Conservation (phyloP, 1,284 basidiomycete species). For the Ustilago loliicola region DNA sequence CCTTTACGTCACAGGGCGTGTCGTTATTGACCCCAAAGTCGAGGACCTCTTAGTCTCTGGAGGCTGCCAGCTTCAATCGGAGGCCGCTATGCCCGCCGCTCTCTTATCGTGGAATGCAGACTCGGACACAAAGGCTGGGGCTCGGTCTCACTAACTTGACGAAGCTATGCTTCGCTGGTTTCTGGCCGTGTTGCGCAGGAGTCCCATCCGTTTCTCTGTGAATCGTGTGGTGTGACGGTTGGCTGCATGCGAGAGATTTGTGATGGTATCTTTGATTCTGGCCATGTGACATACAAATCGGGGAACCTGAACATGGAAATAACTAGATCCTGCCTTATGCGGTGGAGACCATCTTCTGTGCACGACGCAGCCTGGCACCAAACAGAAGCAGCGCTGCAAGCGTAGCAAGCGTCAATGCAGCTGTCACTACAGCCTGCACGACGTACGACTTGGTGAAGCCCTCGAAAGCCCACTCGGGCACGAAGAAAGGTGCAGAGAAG, state of each 20-base stretch:
- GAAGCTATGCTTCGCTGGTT: too few relatives aligned
- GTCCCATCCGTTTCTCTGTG: too few relatives aligned
- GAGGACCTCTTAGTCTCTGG: not conserved
- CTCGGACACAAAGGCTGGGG: not conserved
- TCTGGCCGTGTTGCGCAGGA: not conserved
- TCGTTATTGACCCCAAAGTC: not conserved
- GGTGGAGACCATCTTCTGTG: slow-evolving; percentile 50
- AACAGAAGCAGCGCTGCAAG: slow-evolving; percentile 49
- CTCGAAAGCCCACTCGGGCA: slow-evolving; percentile 64
- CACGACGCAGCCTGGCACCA: slow-evolving; percentile 42
- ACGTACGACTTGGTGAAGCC: slow-evolving; percentile 62
- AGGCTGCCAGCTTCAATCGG: not conserved
- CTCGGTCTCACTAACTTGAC: not conserved
- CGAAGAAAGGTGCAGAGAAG: slow-evolving; percentile 70
- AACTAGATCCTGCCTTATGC: not conserved
- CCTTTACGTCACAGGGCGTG: not conserved
- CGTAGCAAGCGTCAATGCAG: slow-evolving; percentile 56
- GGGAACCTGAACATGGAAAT: not conserved
- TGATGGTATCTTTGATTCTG: not conserved
- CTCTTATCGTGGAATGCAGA: not conserved
- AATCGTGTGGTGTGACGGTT: too few relatives aligned
- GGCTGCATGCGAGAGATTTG: not conserved
- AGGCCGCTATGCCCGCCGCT: not conserved
- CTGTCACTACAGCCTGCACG: slow-evolving; percentile 65
- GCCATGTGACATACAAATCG: not conserved